phyloP scores from a whole-genome alignment of 495 filamentous ascomycete species.

The Jackrogersella multiformis region DNA sequence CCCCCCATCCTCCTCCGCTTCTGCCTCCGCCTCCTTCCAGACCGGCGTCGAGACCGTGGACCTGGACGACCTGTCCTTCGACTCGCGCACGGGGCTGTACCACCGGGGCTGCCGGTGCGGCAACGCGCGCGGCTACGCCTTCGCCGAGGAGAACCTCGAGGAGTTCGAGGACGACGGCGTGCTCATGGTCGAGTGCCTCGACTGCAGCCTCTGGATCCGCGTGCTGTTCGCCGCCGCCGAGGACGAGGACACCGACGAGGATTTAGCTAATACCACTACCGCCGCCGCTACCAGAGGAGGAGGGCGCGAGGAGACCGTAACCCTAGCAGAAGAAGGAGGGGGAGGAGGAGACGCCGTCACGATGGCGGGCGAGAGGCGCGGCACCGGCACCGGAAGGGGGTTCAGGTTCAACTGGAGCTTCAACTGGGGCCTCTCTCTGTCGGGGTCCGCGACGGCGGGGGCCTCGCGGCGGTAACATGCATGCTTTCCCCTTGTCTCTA shows the following conservation, averaged over 20 bases:
- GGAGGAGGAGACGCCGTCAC: constrained; percentile 8
- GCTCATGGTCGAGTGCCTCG: constrained; percentile 77
- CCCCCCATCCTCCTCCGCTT: not conserved
- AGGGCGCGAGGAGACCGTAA: not conserved
- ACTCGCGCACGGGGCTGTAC: constrained; percentile 64
- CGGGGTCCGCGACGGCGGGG: constrained; percentile 24
- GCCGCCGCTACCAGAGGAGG: not conserved
- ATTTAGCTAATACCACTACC: not conserved
- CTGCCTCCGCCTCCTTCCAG: constrained; percentile 53
- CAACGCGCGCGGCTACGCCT: constrained; percentile 73
- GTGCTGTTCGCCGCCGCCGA: constrained; percentile 74
- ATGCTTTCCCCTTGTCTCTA: not conserved
- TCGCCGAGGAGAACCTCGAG: constrained; percentile 77
- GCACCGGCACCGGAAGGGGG: constrained; percentile 27
- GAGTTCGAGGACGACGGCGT: constrained; percentile 70
- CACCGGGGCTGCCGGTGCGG: constrained; percentile 82
- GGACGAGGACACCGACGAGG: constrained; percentile 49
- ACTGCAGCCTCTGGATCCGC: constrained; percentile 84
- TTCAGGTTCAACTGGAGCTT: constrained; percentile 44
- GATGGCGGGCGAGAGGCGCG: constrained; percentile 22
- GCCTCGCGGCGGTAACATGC: constrained; percentile 8
- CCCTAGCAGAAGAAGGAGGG: not conserved
- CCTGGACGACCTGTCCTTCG: constrained; percentile 75
- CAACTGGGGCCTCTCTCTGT: constrained; percentile 42
- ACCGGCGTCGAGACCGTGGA: constrained; percentile 84